phyloP scores from a whole-genome alignment of 805 yeast species.

The Wickerhamiella brachini region DNA sequence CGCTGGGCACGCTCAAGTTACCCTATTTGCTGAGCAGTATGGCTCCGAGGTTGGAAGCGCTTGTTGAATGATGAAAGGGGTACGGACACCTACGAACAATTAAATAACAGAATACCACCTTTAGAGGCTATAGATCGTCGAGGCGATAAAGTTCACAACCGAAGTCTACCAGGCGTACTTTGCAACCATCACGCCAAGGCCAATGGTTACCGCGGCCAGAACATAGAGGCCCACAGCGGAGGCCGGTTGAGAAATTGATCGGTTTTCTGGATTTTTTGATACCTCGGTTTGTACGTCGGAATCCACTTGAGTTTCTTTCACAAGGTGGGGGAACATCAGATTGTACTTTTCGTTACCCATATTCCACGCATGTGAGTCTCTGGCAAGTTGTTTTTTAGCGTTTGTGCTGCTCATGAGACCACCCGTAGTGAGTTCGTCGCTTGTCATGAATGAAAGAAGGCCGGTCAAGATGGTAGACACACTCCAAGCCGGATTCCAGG shows the following conservation, averaged over 20 bases:
- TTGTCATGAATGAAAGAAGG: constrained; percentile 75
- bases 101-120: background rate
- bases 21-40: constrained; percentile 9
- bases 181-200: background rate
- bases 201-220: background rate
- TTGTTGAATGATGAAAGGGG: background rate
- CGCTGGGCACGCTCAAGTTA: constrained; percentile 1
- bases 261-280: background rate
- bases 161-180: background rate
- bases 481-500: constrained; percentile 92
- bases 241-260: background rate
- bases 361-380: constrained; percentile 50
- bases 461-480: constrained; percentile 80
- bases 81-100: too few species aligned
- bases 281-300: too few species aligned
- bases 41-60: constrained; percentile 16
- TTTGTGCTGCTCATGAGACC: constrained; percentile 49
- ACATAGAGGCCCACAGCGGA: background rate
- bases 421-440: constrained; percentile 69
- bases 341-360: constrained; percentile 32
- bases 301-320: too few species aligned
- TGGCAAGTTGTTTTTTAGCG: constrained; percentile 42
- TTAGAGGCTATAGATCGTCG: too few species aligned
- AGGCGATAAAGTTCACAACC: too few species aligned
- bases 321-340: constrained; percentile 59